phyloP scores from a whole-genome alignment of 371 early-diverging fungal species.

The Mycotypha africana region DNA sequence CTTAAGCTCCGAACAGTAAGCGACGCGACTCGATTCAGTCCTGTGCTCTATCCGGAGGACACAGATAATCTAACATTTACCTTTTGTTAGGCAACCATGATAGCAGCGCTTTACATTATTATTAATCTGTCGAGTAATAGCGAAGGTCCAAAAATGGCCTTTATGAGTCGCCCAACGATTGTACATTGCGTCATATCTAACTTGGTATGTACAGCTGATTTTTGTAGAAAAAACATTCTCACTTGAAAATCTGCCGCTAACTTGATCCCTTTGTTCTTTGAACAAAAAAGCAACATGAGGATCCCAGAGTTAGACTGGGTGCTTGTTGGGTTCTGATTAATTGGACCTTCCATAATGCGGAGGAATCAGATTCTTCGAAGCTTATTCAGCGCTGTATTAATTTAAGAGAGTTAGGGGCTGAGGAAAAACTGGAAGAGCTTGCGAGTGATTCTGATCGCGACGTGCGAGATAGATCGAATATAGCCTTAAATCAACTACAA shows the following conservation, averaged over 20 bases:
- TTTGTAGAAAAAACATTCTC: no score
- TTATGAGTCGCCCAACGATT: constrained; percentile 56
- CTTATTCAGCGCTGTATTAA: constrained; percentile 18
- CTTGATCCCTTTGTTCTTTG: not conserved
- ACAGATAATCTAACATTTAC: not conserved
- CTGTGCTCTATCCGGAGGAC: no score
- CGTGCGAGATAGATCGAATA: constrained; percentile 72
- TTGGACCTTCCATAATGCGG: constrained; percentile 63
- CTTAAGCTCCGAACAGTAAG: no score
- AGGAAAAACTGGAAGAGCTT: constrained; percentile 49
- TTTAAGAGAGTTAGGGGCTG: constrained; percentile 52
- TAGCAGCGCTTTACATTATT: constrained; percentile 54
- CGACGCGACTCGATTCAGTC: no score
- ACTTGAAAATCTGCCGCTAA: no score
- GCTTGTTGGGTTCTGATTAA: constrained; percentile 82
- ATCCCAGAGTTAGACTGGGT: constrained; percentile 63
- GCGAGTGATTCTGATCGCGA: constrained; percentile 57
- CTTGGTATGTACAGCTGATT: no score
- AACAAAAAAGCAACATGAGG: constrained; percentile 46
- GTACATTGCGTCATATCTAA: constrained; percentile 48
- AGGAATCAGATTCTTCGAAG: constrained; percentile 51
- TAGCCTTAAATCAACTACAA: constrained; percentile 58
- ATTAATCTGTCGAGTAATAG: constrained; percentile 75
- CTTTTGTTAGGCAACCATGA: no score
- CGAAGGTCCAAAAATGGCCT: constrained; percentile 58